Percentiles rank a stretch among this genome's conserved stretches.
phyloP scores from a whole-genome alignment of 768 basidiomycete species.

The Rhizopogon roseolus region DNA sequence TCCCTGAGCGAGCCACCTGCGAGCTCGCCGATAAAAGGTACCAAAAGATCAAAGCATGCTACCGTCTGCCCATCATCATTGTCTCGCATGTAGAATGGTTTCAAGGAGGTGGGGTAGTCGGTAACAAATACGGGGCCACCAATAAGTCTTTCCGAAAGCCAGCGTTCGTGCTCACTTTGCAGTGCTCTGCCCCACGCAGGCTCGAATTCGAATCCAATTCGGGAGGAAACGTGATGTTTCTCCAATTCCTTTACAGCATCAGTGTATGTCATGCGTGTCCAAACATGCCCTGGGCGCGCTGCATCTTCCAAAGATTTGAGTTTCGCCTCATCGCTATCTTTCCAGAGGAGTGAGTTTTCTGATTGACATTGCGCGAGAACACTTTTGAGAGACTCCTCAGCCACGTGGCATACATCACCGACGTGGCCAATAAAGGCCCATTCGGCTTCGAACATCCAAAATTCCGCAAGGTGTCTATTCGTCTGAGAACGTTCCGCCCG shows the following conservation, averaged over 20 bases:
- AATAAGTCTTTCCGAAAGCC: slow-evolving; percentile 68
- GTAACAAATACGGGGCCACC: slow-evolving; percentile 85
- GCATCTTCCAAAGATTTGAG: slow-evolving; percentile 32
- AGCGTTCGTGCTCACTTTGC: slow-evolving; percentile 90
- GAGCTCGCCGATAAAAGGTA: slow-evolving; percentile 86
- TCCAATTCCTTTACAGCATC: slow-evolving; percentile 64
- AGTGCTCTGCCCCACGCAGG: slow-evolving; percentile 69
- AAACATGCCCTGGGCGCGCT: slow-evolving; percentile 34
- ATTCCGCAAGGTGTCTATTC: slow-evolving; percentile 90
- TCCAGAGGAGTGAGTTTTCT: slow-evolving; percentile 31
- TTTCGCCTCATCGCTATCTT: slow-evolving; percentile 31
- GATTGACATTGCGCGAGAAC: slow-evolving; percentile 25
- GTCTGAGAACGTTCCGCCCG: slow-evolving; percentile 90
- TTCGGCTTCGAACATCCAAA: slow-evolving; percentile 99
- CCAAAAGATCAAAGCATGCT: slow-evolving; percentile 93
- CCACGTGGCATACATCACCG: slow-evolving; percentile 47
- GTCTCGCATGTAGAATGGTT: slow-evolving; percentile 95
- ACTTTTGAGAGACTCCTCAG: slow-evolving; percentile 49
- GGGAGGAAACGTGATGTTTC: slow-evolving; percentile 24
- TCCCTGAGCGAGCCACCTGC: slow-evolving; percentile 90
- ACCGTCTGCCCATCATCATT: slow-evolving; percentile 61
- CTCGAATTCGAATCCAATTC: slow-evolving; percentile 41
- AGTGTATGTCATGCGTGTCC: slow-evolving; percentile 76
- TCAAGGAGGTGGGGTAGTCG: slow-evolving; percentile 77
- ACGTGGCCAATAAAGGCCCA: slow-evolving; percentile 57